phyloP scores from a whole-genome alignment of 1,139 yeast genomes.

The Magnusiomyces fungicola region DNA sequence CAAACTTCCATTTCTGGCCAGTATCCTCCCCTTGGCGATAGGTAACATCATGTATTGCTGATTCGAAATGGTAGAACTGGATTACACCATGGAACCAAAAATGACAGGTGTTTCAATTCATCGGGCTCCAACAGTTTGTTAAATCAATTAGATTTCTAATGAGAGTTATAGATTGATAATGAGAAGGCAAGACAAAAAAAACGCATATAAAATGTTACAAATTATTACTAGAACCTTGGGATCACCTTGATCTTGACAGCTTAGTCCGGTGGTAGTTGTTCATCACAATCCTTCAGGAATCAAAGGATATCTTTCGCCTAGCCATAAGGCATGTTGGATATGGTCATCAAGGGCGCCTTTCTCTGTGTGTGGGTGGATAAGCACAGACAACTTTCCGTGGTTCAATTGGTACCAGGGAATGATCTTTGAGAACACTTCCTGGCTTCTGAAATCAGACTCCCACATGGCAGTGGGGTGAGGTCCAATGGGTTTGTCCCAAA shows the following conservation, averaged over 20 bases:
- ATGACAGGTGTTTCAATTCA: not conserved
- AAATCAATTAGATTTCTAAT: not conserved
- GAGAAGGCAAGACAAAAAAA: not conserved
- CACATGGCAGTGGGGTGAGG: conserved; percentile 48
- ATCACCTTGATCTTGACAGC: conserved; percentile 26
- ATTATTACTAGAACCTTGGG: conserved; percentile 14
- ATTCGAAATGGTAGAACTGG: too few relatives aligned
- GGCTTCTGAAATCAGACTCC: conserved; percentile 34
- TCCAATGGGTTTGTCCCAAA: conserved; percentile 48
- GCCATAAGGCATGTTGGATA: conserved; percentile 48
- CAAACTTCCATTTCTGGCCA: not conserved
- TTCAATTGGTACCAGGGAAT: conserved; percentile 41
- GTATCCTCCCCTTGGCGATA: not conserved
- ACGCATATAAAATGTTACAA: not conserved
- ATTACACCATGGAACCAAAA: too few relatives aligned
- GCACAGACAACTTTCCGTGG: conserved; percentile 46
- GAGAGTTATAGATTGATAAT: not conserved
- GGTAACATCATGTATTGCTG: not conserved
- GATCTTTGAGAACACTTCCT: conserved; percentile 30
- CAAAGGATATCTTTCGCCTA: conserved; percentile 37
- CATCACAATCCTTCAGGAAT: conserved; percentile 19
- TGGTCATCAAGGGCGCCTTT: conserved; percentile 39
- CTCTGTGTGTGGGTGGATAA: conserved; percentile 47
- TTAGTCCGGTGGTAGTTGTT: conserved; percentile 38
- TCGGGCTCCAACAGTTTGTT: not conserved